Evolutionary conservation across 441 rosid species (phyloP).

Genomic region (Breynia disticha): DNA sequence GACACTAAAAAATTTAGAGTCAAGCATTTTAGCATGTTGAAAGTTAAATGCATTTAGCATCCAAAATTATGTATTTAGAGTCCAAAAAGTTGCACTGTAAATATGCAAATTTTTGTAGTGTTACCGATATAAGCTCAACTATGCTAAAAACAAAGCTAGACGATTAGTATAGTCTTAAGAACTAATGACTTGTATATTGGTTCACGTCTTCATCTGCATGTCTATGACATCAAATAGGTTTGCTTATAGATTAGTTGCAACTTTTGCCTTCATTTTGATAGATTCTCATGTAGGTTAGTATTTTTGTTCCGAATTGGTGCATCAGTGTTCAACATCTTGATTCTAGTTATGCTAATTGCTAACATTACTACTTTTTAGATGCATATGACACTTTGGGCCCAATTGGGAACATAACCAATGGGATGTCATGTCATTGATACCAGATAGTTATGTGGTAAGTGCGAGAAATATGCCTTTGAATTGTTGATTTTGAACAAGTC

Average conservation of each 20-base stretch:
- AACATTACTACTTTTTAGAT: neutral
- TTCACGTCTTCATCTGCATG: no score
- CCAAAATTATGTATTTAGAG: no score
- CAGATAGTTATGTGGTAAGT: conserved; percentile 43
- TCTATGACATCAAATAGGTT: conserved; percentile 13
- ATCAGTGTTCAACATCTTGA: neutral
- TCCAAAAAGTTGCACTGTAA: no score
- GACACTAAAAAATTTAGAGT: no score
- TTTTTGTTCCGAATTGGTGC: neutral
- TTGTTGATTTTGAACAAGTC: neutral
- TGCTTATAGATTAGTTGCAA: conserved; percentile 8
- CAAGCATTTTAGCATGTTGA: no score
- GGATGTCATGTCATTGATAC: conserved; percentile 41
- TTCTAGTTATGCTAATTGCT: neutral
- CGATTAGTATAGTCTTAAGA: no score
- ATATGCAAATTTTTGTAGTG: no score
- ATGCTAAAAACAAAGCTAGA: no score
- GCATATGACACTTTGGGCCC: conserved; percentile 45
- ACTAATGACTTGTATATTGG: no score
- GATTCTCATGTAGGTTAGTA: conserved; percentile 26
- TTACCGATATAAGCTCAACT: no score
- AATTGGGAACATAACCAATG: conserved; percentile 37
- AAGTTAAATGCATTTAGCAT: no score
- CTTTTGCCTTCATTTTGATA: conserved; percentile 15
- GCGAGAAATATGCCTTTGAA: no score